These are phyloP conservation scores for Tetrapisispora iriomotensis DNA, from an alignment of 805 yeast genomes.

Conservation along the genomic window DNA sequence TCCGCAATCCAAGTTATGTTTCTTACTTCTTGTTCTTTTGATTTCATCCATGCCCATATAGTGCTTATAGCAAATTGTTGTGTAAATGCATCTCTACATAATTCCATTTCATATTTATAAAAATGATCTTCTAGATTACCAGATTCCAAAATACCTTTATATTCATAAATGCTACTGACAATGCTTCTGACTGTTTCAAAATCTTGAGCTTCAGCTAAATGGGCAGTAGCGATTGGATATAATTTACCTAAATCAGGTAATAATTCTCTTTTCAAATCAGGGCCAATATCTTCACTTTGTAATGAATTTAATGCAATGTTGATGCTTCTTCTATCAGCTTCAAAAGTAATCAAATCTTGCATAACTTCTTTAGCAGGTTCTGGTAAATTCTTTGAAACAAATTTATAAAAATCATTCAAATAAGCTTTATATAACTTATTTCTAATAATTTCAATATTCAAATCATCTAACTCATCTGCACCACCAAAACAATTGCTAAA, in stretches of 20 bases:
- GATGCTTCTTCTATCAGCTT: conserved; percentile 90
- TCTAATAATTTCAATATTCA: conserved; percentile 90
- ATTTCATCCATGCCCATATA: conserved; percentile 93
- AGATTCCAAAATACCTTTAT: conserved; percentile 45
- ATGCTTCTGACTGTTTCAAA: conserved; percentile 67
- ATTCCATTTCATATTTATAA: conserved; percentile 83
- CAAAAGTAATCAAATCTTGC: conserved; percentile 70
- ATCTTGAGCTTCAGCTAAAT: conserved; percentile 68
- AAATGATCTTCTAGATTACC: conserved; percentile 85
- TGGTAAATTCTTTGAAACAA: conserved; percentile 50
- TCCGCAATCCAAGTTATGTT: conserved; percentile 99
- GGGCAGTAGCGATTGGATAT: conserved; percentile 55
- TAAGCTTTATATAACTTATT: conserved; percentile 89
- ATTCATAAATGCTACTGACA: conserved; percentile 57
- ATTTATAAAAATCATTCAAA: conserved; percentile 72
- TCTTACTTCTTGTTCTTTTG: conserved; percentile 93
- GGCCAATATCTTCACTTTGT: conserved; percentile 36
- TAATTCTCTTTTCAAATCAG: conserved; percentile 66
- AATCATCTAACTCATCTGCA: conserved; percentile 80
- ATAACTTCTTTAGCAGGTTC: conserved; percentile 76
- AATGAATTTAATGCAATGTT: conserved; percentile 87
- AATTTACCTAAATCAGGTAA: conserved; percentile 79
- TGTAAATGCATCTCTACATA: conserved; percentile 86
- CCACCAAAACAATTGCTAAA: conserved; percentile 84
- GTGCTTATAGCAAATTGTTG: conserved; percentile 90